A percentile compares a stretch with the other conserved stretches of the same genome.
These are phyloP conservation scores for Heimioporus sp. DNA, from an alignment of 768 basidiomycete species.

Conservation along the genomic window DNA sequence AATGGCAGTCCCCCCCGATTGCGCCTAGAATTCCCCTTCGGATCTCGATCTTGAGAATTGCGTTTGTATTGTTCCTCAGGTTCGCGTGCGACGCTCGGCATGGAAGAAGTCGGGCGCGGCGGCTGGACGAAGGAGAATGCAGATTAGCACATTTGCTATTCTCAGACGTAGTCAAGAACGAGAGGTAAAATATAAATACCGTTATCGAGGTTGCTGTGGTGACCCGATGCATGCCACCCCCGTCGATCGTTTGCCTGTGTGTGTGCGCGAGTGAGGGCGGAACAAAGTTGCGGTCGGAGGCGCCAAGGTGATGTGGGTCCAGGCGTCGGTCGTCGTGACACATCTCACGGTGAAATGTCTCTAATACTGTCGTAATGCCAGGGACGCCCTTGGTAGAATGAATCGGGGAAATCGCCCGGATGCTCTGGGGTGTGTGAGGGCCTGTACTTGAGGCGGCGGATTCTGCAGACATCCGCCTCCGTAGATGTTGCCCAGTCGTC, in stretches of 20 bases:
- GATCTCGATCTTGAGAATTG: slow-evolving; percentile 12
- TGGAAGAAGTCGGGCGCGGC: slow-evolving; percentile 16
- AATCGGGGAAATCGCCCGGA: slow-evolving; percentile 8
- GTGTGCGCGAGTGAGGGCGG: slow-evolving; percentile 4
- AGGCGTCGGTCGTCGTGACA: slow-evolving; percentile 11
- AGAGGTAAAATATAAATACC: slow-evolving; percentile 26
- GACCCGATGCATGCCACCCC: slow-evolving; percentile 23
- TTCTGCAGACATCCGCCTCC: slow-evolving; percentile 21
- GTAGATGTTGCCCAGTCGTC: slow-evolving; percentile 4
- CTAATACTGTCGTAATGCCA: slow-evolving; percentile 29
- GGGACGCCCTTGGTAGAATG: slow-evolving; percentile 14
- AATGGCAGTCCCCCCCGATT: slow-evolving; percentile 19
- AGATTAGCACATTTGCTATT: slow-evolving; percentile 21
- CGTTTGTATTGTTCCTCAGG: slow-evolving; percentile 7
- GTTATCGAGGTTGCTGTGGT: slow-evolving; percentile 26
- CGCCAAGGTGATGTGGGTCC: slow-evolving; percentile 14
- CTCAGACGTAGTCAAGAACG: slow-evolving; percentile 6
- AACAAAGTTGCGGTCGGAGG: background rate
- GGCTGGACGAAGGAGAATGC: slow-evolving; percentile 19
- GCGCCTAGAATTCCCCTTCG: slow-evolving; percentile 14
- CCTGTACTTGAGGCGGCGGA: slow-evolving; percentile 20
- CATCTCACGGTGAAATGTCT: slow-evolving; percentile 20
- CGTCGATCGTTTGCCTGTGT: slow-evolving; percentile 14
- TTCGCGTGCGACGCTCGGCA: slow-evolving; percentile 13
- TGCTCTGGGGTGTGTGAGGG: slow-evolving; percentile 21